phyloP scores from a whole-genome alignment of 2,329 filamentous ascomycete genomes.

The Fusarium setosum region DNA sequence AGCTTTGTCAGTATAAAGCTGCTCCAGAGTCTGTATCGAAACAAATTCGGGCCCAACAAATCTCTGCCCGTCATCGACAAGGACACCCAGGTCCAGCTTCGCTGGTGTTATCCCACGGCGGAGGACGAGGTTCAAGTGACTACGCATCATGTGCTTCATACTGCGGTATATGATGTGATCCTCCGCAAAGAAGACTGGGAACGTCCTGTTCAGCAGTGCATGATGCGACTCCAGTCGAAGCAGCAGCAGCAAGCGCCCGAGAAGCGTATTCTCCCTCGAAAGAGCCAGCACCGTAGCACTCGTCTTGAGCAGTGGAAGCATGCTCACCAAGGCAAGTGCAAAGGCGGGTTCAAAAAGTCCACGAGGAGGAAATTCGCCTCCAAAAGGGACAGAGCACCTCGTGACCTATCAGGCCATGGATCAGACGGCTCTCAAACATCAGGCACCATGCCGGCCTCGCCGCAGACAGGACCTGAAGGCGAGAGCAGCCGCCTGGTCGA shows the following conservation, averaged over 20 bases:
- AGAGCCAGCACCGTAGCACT: background rate
- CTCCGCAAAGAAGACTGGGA: constrained; percentile 29
- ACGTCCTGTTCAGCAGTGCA: background rate
- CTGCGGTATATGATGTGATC: constrained; percentile 15
- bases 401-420: background rate
- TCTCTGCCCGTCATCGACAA: background rate
- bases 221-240: background rate
- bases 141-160: constrained; percentile 13
- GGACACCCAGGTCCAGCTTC: constrained; percentile 9
- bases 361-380: too few species aligned
- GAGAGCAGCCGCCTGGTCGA: background rate
- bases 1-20: background rate
- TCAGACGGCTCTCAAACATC: background rate
- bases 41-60: background rate
- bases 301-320: background rate
- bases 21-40: background rate
- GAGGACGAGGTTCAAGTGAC: constrained; percentile 6
- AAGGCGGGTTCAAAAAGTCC: too few species aligned
- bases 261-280: background rate
- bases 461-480: background rate
- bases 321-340: too few species aligned
- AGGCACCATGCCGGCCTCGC: background rate
- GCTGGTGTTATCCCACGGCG: constrained; percentile 9
- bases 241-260: background rate
- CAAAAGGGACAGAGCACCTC: background rate